Percentiles rank a stretch among this genome's conserved stretches.
Conservation (phyloP, 2,329 filamentous ascomycete genomes). For the Pyricularia grisea region DNA sequence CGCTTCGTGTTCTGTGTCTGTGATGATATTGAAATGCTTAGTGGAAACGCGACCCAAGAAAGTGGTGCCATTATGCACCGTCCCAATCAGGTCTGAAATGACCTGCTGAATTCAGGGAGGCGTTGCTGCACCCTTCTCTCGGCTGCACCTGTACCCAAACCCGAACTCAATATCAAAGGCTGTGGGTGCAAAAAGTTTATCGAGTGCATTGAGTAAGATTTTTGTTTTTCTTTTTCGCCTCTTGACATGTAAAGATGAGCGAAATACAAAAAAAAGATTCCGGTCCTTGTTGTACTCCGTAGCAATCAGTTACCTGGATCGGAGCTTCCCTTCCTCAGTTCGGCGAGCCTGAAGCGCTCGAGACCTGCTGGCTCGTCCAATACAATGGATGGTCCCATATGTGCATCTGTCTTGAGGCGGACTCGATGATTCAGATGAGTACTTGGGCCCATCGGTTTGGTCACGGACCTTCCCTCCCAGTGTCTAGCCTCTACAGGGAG, state of each 20-base stretch:
- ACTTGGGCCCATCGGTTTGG: background rate
- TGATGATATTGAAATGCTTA: background rate
- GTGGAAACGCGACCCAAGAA: background rate
- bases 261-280: background rate
- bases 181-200: background rate
- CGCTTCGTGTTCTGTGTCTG: background rate
- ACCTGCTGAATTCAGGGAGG: background rate
- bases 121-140: background rate
- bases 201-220: background rate
- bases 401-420: background rate
- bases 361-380: conserved; percentile 34
- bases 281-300: background rate
- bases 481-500: conserved; percentile 50
- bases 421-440: background rate
- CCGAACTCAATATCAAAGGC: too few species aligned
- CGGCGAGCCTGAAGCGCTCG: conserved; percentile 21
- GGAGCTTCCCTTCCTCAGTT: conserved; percentile 13
- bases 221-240: background rate
- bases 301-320: background rate
- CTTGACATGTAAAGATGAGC: background rate
- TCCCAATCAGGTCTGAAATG: background rate
- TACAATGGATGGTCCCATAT: conserved; percentile 28
- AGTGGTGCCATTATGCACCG: background rate
- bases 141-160: background rate
- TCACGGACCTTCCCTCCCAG: conserved; percentile 43